Evolutionary conservation across 257 asterid species (phyloP), one percentile per base, ranked within the genome.

Genomic region (Scutellaria minor): DNA sequence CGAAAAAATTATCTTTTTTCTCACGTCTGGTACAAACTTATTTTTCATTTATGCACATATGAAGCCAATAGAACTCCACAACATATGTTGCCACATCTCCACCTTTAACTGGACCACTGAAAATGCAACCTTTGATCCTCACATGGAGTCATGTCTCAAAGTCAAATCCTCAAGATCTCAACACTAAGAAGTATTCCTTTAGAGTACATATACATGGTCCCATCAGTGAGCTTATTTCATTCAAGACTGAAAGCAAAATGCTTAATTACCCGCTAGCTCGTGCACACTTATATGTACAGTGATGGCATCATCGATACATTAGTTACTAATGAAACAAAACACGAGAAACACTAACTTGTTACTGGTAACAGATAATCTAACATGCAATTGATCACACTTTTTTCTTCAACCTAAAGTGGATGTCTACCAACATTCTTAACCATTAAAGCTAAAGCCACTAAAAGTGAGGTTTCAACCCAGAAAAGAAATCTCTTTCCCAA

Each of bases 391-490:
- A 63, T 56, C 73, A 72, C 66, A 67, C 55, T 47, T 74, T 79
- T 66, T 15, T 7, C 20, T 75, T 46, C 66, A 71, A 20, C 71
- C 71, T 67, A 80, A 75, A 61, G 75, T 68, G 53, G 57, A 55
- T 35, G 66, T 47, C 46, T 45, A 63, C 62, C 54, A 24, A 57
- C 45, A 55, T 47, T 35, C 22, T 48, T 31, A 61, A 75, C 66
- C 47, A 61, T 22, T 75, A 74, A 66, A 78, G 76, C 66, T 58
- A 58, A 77, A 66, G 62, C 15, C 54, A 64, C 44, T 12, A 53
- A 54, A 74, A 58, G 40, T 70, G 41, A 45, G 73, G 60, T 70
- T 71, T 67, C 71, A 62, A 62, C 68, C 52, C 72, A 79, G 63
- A 53, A 58, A 71, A 65, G 56, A 56, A 41, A 53, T 18, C 76